Evolutionary conservation across 352 stramenopile genomes (phyloP).

Genomic region (Phytophthora multivora): DNA sequence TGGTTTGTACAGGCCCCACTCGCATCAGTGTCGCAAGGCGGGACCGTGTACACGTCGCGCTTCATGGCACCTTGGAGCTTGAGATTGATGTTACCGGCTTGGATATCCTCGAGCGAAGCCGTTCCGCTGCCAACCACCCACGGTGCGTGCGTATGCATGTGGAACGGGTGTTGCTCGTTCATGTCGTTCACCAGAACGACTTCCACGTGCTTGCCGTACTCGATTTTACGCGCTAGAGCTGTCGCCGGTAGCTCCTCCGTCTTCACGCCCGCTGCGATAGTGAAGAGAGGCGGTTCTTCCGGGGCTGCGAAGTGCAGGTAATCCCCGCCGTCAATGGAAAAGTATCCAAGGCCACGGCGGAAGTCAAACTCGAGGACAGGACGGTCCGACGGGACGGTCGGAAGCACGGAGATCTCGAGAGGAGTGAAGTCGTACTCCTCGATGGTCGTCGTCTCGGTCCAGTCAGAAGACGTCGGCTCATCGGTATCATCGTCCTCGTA

Average conservation of each 20-base stretch:
- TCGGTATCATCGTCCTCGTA: conserved; percentile 13
- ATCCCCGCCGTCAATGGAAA: conserved; percentile 23
- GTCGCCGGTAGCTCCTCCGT: conserved; percentile 37
- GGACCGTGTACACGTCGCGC: conserved; percentile 51
- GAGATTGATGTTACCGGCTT: conserved; percentile 24
- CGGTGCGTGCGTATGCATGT: conserved; percentile 45
- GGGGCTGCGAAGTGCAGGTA: conserved; percentile 21
- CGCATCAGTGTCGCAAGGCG: conserved; percentile 33
- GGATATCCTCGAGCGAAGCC: conserved; percentile 18
- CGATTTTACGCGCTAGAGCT: conserved; percentile 32
- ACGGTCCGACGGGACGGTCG: conserved; percentile 19
- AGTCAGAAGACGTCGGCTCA: conserved; percentile 21
- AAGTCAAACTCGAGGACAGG: conserved; percentile 34
- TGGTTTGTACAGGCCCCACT: conserved; percentile 30
- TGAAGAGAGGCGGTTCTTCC: conserved; percentile 37
- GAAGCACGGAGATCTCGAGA: conserved; percentile 4
- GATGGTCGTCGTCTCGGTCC: conserved; percentile 21
- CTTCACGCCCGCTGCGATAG: conserved; percentile 27
- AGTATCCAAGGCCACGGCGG: conserved; percentile 15
- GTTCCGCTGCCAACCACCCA: conserved; percentile 38
- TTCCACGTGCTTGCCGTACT: conserved; percentile 40
- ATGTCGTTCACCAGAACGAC: conserved; percentile 48
- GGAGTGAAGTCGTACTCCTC: conserved; percentile 33
- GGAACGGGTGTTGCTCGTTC: conserved; percentile 47
- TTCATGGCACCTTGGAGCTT: conserved; percentile 34